These are phyloP conservation scores for Boletus huronensis DNA, from an alignment of 768 basidiomycete genomes.

Conservation along the genomic window DNA sequence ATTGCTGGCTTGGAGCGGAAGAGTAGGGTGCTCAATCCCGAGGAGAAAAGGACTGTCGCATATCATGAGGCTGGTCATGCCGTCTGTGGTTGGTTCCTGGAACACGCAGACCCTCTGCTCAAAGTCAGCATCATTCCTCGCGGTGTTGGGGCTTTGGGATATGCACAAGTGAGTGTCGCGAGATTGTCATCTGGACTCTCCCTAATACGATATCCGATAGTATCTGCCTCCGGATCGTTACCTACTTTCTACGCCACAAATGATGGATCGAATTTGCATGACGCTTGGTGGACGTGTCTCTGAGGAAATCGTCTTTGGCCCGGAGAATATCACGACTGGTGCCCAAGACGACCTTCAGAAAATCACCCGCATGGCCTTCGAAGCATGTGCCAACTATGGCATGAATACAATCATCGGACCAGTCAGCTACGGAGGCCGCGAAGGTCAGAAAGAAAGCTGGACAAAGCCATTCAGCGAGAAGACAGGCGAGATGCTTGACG, in stretches of 20 bases:
- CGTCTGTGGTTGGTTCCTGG: conserved; percentile 97
- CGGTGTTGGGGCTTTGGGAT: conserved; percentile 92
- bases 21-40: conserved; percentile 85
- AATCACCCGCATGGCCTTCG: conserved; percentile 97
- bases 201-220: conserved; percentile 35
- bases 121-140: conserved; percentile 99
- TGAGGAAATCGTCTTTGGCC: conserved; percentile 96
- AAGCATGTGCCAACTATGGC: conserved; percentile 93
- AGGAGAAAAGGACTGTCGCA: conserved; percentile 98
- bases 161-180: conserved; percentile 70
- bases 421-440: conserved; percentile 90
- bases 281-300: conserved; percentile 96
- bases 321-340: conserved; percentile 91
- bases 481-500: conserved; percentile 91
- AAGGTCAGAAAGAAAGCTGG: conserved; percentile 82
- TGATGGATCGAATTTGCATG: conserved; percentile 96
- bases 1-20: conserved; percentile 97
- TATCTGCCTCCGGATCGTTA: conserved; percentile 96
- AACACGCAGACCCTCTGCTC: conserved; percentile 93
- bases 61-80: conserved; percentile 99
- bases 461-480: conserved; percentile 98
- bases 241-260: conserved; percentile 91
- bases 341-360: conserved; percentile 98
- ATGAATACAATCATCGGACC: conserved; percentile 96
- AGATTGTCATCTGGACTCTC: neutral